Percentiles rank a stretch among this genome's conserved stretches.
Evolutionary conservation across 306 rosid genomes (phyloP).

Genomic region (Calophaca sinica): DNA sequence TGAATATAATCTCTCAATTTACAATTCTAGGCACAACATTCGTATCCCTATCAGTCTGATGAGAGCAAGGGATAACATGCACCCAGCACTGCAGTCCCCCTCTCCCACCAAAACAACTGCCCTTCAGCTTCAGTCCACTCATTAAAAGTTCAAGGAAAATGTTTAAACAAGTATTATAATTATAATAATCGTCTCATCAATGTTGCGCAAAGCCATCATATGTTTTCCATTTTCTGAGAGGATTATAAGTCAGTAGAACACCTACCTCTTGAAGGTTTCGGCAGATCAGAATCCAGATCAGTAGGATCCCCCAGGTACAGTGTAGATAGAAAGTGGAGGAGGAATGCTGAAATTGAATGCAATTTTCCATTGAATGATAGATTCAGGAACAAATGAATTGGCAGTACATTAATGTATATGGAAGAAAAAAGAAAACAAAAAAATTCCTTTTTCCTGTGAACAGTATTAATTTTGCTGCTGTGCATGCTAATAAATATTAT

Average conservation of each 20-base stretch:
- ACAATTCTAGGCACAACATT: conserved; percentile 18
- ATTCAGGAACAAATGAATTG: conserved; percentile 73
- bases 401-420: conserved; percentile 54
- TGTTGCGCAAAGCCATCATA: conserved; percentile 25
- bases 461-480: conserved; percentile 66
- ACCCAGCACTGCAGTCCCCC: background rate
- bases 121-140: conserved; percentile 11
- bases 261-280: conserved; percentile 61
- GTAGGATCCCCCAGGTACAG: conserved; percentile 37
- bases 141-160: background rate
- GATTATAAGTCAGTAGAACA: conserved; percentile 43
- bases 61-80: background rate
- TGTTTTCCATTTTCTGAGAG: conserved; percentile 41
- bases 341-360: conserved; percentile 67
- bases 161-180: background rate
- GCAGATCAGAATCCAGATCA: conserved; percentile 49
- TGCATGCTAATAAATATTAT: conserved; percentile 68
- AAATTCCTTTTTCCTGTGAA: conserved; percentile 62
- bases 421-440: conserved; percentile 54
- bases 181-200: conserved; percentile 4
- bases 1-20: conserved; percentile 9
- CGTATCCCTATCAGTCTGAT: background rate
- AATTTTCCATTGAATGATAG: conserved; percentile 62
- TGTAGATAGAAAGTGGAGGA: conserved; percentile 43
- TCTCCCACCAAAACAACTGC: background rate